These are phyloP conservation scores for Epichloe aotearoae DNA, from an alignment of 2,329 filamentous ascomycete genomes.

Conservation along the genomic window DNA sequence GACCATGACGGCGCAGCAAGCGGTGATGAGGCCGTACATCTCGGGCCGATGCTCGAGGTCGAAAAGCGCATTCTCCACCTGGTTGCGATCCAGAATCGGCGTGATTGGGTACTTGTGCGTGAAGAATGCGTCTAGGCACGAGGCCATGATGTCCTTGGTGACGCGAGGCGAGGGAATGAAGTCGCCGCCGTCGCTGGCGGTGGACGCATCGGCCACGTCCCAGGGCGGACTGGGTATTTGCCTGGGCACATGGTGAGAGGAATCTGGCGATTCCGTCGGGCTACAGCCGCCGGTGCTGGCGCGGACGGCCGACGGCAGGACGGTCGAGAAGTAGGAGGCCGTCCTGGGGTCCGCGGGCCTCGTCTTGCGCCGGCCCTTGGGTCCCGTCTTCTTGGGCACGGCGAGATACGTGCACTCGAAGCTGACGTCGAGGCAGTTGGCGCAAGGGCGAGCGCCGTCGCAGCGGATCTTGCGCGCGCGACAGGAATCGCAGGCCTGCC, in stretches of 20 bases:
- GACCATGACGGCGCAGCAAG: conserved; percentile 17
- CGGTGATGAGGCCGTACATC: conserved; percentile 15
- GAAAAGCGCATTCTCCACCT: conserved; percentile 9
- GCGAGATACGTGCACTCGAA: conserved; percentile 16
- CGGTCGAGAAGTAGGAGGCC: conserved; percentile 2
- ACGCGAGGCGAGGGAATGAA: not conserved
- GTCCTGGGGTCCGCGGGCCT: not conserved
- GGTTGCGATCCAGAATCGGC: conserved; percentile 15
- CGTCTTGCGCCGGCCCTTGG: conserved; percentile 10
- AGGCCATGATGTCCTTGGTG: conserved; percentile 9
- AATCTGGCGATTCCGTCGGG: not conserved
- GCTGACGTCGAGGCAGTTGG: conserved; percentile 11
- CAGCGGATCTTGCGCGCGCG: conserved; percentile 18
- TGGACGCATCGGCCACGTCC: conserved; percentile 1
- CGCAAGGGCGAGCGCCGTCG: conserved; percentile 14
- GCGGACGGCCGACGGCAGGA: not conserved
- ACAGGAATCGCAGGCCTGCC: conserved; percentile 20
- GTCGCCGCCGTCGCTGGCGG: conserved; percentile 4
- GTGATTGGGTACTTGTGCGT: conserved; percentile 22
- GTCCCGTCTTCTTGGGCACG: conserved; percentile 19
- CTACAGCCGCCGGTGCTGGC: not conserved
- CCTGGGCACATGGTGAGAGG: not conserved
- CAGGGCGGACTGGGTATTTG: not conserved
- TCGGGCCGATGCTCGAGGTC: conserved; percentile 8
- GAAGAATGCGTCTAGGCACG: conserved; percentile 19